These are phyloP conservation scores for Boletus coccyginus DNA, from an alignment of 768 basidiomycete species.

Conservation along the genomic window DNA sequence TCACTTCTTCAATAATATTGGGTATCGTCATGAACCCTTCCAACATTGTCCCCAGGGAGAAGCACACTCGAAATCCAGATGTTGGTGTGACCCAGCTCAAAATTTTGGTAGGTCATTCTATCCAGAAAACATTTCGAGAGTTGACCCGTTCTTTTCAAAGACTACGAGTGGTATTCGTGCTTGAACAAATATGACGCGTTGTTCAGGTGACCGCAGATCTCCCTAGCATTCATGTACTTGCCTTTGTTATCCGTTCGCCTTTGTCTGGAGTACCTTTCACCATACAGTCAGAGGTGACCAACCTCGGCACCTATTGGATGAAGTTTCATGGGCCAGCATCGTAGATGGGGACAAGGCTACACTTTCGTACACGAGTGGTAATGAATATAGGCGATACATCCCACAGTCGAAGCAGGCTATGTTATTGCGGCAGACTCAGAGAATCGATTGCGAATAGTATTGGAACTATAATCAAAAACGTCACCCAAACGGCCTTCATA, in stretches of 20 bases:
- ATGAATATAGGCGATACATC: not conserved
- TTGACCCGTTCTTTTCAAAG: constrained; percentile 35
- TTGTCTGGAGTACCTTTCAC: not conserved
- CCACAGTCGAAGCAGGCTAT: constrained; percentile 1
- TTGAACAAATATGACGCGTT: constrained; percentile 70
- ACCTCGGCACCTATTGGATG: not conserved
- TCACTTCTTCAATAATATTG: constrained; percentile 84
- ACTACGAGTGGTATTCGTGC: constrained; percentile 88
- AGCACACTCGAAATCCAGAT: constrained; percentile 55
- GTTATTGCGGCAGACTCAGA: constrained; percentile 37
- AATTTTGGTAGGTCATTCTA: constrained; percentile 55
- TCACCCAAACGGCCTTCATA: not conserved
- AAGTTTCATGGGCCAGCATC: not conserved
- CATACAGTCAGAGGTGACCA: not conserved
- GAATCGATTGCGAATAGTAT: constrained; percentile 90
- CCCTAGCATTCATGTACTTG: constrained; percentile 1
- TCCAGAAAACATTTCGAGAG: not conserved
- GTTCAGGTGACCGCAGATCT: constrained; percentile 36
- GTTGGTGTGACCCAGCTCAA: constrained; percentile 68
- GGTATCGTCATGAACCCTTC: constrained; percentile 79
- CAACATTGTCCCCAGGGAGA: constrained; percentile 69
- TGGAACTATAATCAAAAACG: constrained; percentile 58
- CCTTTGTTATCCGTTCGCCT: not conserved
- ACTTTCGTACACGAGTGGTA: not conserved
- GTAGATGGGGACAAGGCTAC: constrained; percentile 1